Percentiles rank a stretch among this genome's conserved stretches.
These are phyloP conservation scores for Suillus variegatus DNA, from an alignment of 768 basidiomycete species.

Conservation along the genomic window DNA sequence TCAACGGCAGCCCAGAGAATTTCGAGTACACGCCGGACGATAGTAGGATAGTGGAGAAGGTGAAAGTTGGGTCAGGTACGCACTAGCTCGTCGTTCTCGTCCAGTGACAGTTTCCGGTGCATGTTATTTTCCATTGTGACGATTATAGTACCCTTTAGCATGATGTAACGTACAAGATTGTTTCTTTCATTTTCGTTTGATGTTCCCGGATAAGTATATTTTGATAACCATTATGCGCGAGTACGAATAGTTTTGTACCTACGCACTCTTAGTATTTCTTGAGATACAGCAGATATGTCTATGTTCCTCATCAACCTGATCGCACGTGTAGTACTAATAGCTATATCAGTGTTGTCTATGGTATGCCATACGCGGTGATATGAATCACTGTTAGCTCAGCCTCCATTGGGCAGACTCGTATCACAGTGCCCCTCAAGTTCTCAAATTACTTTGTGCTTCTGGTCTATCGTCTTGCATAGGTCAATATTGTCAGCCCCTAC, in stretches of 20 bases:
- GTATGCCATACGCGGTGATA: neutral
- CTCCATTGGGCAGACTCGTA: neutral
- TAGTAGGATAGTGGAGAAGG: slow-evolving; percentile 24
- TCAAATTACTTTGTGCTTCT: neutral
- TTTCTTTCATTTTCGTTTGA: neutral
- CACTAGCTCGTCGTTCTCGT: neutral
- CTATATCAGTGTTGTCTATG: neutral
- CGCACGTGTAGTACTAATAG: neutral
- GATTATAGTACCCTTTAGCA: slow-evolving; percentile 1
- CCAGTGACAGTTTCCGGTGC: neutral
- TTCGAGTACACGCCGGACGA: slow-evolving; percentile 31
- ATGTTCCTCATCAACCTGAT: neutral
- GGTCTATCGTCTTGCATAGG: neutral
- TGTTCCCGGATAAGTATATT: slow-evolving; percentile 1
- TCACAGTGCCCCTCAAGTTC: neutral
- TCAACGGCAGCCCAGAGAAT: slow-evolving; percentile 25
- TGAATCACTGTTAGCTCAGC: neutral
- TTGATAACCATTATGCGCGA: neutral
- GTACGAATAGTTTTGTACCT: slow-evolving; percentile 3
- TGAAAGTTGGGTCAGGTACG: slow-evolving; percentile 20
- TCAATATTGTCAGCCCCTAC: neutral
- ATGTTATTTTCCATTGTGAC: neutral
- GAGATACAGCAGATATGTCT: slow-evolving; percentile 2
- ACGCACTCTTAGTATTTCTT: slow-evolving; percentile 3
- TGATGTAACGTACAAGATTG: neutral